A percentile compares a stretch with the other conserved stretches of the same genome.
These are phyloP conservation scores for Hyphodiscus hymeniophilus DNA, from an alignment of 495 filamentous ascomycete genomes.

Conservation along the genomic window DNA sequence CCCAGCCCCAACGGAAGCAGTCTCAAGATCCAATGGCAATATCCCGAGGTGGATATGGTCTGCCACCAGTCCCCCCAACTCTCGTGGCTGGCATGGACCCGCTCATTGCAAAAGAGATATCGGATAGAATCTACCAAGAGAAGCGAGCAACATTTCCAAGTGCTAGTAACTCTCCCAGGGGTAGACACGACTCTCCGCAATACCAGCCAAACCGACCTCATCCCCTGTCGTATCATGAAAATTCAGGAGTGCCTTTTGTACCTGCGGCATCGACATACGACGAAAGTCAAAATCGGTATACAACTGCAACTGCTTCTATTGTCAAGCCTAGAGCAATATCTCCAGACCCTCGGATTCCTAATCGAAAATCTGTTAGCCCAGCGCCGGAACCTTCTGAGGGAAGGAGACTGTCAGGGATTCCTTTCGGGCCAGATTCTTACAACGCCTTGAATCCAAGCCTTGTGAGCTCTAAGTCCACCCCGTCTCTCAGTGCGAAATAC, in stretches of 20 bases:
- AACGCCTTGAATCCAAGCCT: slow-evolving; percentile 59
- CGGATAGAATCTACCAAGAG: slow-evolving; percentile 42
- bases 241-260: slow-evolving; percentile 6
- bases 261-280: slow-evolving; percentile 15
- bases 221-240: slow-evolving; percentile 13
- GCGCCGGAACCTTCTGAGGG: slow-evolving; percentile 48
- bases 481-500: slow-evolving; percentile 20
- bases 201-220: slow-evolving; percentile 14
- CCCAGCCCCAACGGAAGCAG: slow-evolving; percentile 6
- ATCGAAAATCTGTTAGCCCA: slow-evolving; percentile 72
- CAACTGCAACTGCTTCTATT: slow-evolving; percentile 13
- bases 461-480: slow-evolving; percentile 22
- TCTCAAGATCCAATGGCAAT: slow-evolving; percentile 4
- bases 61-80: slow-evolving; percentile 51
- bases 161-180: slow-evolving; percentile 11
- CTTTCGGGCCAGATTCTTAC: slow-evolving; percentile 88
- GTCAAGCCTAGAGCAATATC: slow-evolving; percentile 45
- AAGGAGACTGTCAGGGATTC: slow-evolving; percentile 52
- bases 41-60: slow-evolving; percentile 7
- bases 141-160: slow-evolving; percentile 22
- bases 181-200: slow-evolving; percentile 11
- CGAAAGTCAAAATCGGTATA: slow-evolving; percentile 16
- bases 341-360: slow-evolving; percentile 52
- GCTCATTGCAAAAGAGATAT: slow-evolving; percentile 44
- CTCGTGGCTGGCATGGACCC: slow-evolving; percentile 65